phyloP scores from a whole-genome alignment of 2,329 filamentous ascomycete species.

The Nectriaceae sp. region DNA sequence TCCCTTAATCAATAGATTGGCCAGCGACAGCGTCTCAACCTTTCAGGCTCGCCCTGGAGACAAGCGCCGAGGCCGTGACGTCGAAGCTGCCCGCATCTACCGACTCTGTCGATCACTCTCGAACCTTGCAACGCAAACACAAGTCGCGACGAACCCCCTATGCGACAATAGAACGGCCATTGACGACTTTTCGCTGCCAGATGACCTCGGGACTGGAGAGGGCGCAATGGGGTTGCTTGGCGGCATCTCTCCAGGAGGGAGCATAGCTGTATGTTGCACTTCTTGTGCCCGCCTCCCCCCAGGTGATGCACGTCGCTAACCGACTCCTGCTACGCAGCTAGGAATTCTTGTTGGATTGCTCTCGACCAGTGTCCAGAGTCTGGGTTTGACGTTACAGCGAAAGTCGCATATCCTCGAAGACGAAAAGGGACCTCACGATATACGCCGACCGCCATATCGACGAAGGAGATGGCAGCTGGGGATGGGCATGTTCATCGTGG shows the following conservation, averaged over 20 bases:
- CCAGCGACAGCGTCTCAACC: neutral
- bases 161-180: slow-evolving; percentile 23
- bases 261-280: slow-evolving; percentile 64
- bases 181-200: slow-evolving; percentile 37
- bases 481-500: slow-evolving; percentile 95
- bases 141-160: slow-evolving; percentile 17
- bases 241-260: slow-evolving; percentile 76
- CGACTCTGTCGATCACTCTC: neutral
- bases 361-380: slow-evolving; percentile 91
- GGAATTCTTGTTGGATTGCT: slow-evolving; percentile 91
- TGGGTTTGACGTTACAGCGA: slow-evolving; percentile 92
- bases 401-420: slow-evolving; percentile 99
- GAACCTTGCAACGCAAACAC: neutral
- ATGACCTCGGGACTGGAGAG: slow-evolving; percentile 46
- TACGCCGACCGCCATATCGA: slow-evolving; percentile 83
- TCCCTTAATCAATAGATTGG: neutral
- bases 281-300: neutral
- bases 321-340: slow-evolving; percentile 55
- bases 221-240: slow-evolving; percentile 70
- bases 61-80: neutral
- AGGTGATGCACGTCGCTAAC: slow-evolving; percentile 21
- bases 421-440: slow-evolving; percentile 79
- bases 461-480: slow-evolving; percentile 94
- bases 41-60: neutral
- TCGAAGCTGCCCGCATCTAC: neutral